A percentile compares a stretch with the other conserved stretches of the same genome.
phyloP scores from a whole-genome alignment of 2,329 filamentous ascomycete species.

The Aureobasidium sp. region DNA sequence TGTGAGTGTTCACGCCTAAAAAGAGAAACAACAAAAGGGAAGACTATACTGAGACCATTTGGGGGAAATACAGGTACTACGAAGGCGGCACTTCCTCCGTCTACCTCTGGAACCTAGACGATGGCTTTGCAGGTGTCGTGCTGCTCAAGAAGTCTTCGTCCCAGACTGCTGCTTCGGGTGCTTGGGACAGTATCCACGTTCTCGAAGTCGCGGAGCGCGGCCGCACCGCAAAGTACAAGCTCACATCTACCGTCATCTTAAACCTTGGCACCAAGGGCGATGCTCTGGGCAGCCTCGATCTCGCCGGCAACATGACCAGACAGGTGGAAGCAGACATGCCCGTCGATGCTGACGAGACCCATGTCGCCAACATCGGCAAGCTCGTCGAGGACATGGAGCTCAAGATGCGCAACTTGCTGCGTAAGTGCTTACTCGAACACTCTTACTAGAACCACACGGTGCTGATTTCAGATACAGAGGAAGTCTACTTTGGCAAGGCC shows the following conservation, averaged over 20 bases:
- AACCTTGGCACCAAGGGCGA: constrained; percentile 64
- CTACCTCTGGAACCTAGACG: constrained; percentile 97
- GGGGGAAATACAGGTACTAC: constrained; percentile 55
- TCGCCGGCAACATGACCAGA: constrained; percentile 95
- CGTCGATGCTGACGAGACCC: constrained; percentile 46
- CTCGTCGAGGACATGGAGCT: constrained; percentile 99
- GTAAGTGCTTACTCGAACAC: constrained; percentile 28
- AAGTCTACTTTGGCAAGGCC: constrained; percentile 98
- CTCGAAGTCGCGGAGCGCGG: constrained; percentile 79
- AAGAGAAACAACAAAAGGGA: neutral
- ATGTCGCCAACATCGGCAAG: constrained; percentile 89
- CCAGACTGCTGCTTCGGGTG: constrained; percentile 51
- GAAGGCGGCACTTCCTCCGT: constrained; percentile 94
- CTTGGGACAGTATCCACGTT: constrained; percentile 98
- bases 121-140: constrained; percentile 94
- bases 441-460: neutral
- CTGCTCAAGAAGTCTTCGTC: constrained; percentile 69
- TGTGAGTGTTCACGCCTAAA: constrained; percentile 41
- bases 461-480: constrained; percentile 47
- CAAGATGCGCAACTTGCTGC: constrained; percentile 95
- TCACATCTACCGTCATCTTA: constrained; percentile 93
- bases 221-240: constrained; percentile 89
- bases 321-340: constrained; percentile 89
- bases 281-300: constrained; percentile 74
- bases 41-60: neutral